These are phyloP conservation scores for Choanephora cucurbitarum DNA, from an alignment of 371 early-diverging fungal species.

Conservation along the genomic window DNA sequence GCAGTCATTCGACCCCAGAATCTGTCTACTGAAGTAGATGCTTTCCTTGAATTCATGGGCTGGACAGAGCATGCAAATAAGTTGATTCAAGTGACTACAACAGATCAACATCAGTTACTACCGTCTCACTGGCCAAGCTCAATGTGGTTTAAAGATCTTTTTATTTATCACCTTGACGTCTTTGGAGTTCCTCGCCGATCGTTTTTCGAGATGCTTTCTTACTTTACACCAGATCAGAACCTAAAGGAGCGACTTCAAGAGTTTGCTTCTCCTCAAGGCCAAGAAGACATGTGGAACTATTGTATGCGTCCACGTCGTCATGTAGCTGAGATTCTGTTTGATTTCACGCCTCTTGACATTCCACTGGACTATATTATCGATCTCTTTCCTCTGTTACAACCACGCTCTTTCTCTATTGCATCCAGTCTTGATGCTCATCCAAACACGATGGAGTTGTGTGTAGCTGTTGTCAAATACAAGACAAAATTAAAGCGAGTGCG, in stretches of 20 bases:
- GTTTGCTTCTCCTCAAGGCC: slow-evolving; percentile 79
- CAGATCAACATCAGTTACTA: slow-evolving; percentile 45
- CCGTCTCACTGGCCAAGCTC: slow-evolving; percentile 47
- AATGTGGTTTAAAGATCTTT: slow-evolving; percentile 72
- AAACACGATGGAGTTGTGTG: slow-evolving; percentile 66
- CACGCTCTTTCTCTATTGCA: slow-evolving; percentile 87
- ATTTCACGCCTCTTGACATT: slow-evolving; percentile 74
- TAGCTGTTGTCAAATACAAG: slow-evolving; percentile 86
- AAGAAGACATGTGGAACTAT: slow-evolving; percentile 87
- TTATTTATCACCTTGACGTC: slow-evolving; percentile 77
- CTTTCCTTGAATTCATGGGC: slow-evolving; percentile 67
- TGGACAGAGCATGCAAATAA: slow-evolving; percentile 75
- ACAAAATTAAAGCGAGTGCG: slow-evolving; percentile 74
- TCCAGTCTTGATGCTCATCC: slow-evolving; percentile 52
- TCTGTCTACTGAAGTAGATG: slow-evolving; percentile 61
- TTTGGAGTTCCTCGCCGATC: slow-evolving; percentile 84
- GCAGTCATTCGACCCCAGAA: slow-evolving; percentile 79
- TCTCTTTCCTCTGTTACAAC: slow-evolving; percentile 75
- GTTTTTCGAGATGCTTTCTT: slow-evolving; percentile 84
- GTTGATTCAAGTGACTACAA: slow-evolving; percentile 52
- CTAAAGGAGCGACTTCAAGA: slow-evolving; percentile 82
- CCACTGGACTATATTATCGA: slow-evolving; percentile 85
- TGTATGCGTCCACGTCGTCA: slow-evolving; percentile 79
- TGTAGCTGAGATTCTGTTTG: slow-evolving; percentile 79
- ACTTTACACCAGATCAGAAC: slow-evolving; percentile 72